Conservation (phyloP, 2,329 filamentous ascomycete species). For the Fusarium cyanostomum region DNA sequence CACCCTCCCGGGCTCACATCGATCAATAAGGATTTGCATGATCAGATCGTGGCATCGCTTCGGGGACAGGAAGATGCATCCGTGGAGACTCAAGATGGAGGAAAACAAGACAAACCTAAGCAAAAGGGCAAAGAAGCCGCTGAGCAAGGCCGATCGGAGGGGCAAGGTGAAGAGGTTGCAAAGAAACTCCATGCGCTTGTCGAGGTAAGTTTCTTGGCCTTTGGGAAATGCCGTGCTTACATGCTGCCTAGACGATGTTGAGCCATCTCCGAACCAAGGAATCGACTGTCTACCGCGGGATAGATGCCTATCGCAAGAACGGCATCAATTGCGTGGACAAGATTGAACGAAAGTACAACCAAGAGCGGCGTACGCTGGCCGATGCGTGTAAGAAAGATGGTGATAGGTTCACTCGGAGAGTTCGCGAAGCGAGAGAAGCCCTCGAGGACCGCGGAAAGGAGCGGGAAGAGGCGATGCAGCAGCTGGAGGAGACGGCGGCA, state of each 20-base stretch:
- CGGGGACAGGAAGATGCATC: constrained; percentile 3
- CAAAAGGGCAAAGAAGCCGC: neutral
- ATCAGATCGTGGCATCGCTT: constrained; percentile 32
- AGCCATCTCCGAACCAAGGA: constrained; percentile 38
- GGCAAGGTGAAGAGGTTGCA: constrained; percentile 13
- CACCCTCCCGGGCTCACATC: neutral
- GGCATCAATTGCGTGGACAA: constrained; percentile 32
- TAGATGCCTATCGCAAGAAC: constrained; percentile 37
- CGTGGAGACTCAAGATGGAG: neutral
- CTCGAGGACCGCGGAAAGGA: constrained; percentile 16
- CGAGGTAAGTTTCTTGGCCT: constrained; percentile 34
- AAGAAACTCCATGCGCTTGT: constrained; percentile 37
- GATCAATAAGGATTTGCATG: constrained; percentile 20
- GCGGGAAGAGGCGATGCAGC: constrained; percentile 3
- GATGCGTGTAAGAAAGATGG: constrained; percentile 32
- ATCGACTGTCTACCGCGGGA: constrained; percentile 23
- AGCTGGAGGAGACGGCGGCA: constrained; percentile 20
- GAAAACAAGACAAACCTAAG: neutral
- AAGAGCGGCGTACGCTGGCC: constrained; percentile 30
- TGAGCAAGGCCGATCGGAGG: neutral
- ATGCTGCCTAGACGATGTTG: constrained; percentile 37
- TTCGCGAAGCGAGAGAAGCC: constrained; percentile 7
- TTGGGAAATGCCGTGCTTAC: constrained; percentile 8
- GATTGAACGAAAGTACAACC: constrained; percentile 32
- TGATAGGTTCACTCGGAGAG: constrained; percentile 23